Evolutionary conservation across 768 basidiomycete genomes (phyloP).

Genomic region (Rhodotorula paludigena): DNA sequence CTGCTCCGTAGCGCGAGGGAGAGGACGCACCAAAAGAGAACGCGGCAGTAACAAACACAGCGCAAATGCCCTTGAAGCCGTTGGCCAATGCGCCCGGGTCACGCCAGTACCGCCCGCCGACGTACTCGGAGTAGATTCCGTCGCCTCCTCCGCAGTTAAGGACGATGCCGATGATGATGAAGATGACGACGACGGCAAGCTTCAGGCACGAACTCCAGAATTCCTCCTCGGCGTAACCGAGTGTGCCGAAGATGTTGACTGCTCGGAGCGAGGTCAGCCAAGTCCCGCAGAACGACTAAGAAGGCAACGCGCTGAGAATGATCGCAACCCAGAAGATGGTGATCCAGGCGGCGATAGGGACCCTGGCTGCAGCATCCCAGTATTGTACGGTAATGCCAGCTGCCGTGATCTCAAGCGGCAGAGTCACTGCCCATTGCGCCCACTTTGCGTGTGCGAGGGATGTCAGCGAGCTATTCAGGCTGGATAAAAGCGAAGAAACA

Average conservation of each 20-base stretch:
- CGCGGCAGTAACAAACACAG: slow-evolving; percentile 57
- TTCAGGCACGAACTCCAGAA: slow-evolving; percentile 15
- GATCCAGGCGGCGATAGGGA: slow-evolving; percentile 31
- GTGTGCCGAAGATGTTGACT: slow-evolving; percentile 58
- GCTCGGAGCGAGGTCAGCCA: too few relatives aligned
- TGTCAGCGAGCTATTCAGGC: too few relatives aligned
- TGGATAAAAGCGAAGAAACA: too few relatives aligned
- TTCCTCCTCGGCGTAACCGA: slow-evolving; percentile 65
- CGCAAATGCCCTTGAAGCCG: slow-evolving; percentile 62
- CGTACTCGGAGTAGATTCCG: slow-evolving; percentile 46
- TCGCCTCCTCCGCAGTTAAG: slow-evolving; percentile 73
- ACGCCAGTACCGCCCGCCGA: slow-evolving; percentile 49
- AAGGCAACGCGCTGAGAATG: too few relatives aligned
- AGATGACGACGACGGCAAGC: slow-evolving; percentile 67
- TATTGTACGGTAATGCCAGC: slow-evolving; percentile 57
- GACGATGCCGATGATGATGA: slow-evolving; percentile 71
- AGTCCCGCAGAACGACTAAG: too few relatives aligned
- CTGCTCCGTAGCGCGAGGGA: too few relatives aligned
- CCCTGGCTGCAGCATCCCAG: slow-evolving; percentile 3
- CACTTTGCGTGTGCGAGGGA: too few relatives aligned
- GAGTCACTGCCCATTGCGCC: slow-evolving; percentile 67
- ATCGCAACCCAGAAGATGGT: too few relatives aligned
- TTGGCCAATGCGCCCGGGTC: slow-evolving; percentile 65
- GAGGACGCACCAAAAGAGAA: too few relatives aligned
- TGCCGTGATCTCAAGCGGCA: slow-evolving; percentile 79